Evolutionary conservation across 2,329 filamentous ascomycete species (phyloP).

Genomic region (Monosporascus sp.): DNA sequence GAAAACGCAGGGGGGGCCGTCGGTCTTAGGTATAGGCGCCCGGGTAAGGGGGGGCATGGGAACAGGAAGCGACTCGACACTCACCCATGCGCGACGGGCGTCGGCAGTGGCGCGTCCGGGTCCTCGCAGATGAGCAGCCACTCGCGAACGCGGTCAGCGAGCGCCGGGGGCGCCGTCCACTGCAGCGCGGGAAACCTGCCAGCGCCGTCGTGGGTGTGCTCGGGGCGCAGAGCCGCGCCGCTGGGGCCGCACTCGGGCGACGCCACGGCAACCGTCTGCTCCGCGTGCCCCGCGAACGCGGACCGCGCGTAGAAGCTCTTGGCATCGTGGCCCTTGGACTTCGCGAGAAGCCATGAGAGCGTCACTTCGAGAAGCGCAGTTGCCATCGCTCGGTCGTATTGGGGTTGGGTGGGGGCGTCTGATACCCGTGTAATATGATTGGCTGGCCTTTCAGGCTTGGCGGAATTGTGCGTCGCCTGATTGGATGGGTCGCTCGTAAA

Average conservation of each 20-base stretch:
- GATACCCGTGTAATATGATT: neutral
- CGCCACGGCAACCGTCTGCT: constrained; percentile 33
- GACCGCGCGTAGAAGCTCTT: constrained; percentile 33
- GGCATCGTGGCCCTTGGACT: constrained; percentile 31
- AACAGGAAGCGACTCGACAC: constrained; percentile 2
- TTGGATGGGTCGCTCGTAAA: no score
- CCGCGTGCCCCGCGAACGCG: constrained; percentile 28
- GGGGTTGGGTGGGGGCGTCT: neutral
- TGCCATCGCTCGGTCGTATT: constrained; percentile 2
- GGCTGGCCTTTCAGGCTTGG: neutral
- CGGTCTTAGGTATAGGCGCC: no score
- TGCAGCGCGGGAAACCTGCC: constrained; percentile 35
- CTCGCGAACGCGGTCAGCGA: constrained; percentile 30
- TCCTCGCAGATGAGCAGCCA: constrained; percentile 45
- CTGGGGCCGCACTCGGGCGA: constrained; percentile 37
- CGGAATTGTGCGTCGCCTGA: no score
- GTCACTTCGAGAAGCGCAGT: constrained; percentile 27
- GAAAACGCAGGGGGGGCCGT: no score
- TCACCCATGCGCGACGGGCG: constrained; percentile 41
- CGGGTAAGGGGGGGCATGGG: neutral
- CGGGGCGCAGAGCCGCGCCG: constrained; percentile 28
- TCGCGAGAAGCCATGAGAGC: constrained; percentile 36
- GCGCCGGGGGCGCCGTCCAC: constrained; percentile 31
- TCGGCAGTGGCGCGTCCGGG: constrained; percentile 40
- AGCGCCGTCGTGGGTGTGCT: constrained; percentile 34